Base-by-base conservation (phyloP, 306 rosid genomes). In the Inga laurina region DNA sequence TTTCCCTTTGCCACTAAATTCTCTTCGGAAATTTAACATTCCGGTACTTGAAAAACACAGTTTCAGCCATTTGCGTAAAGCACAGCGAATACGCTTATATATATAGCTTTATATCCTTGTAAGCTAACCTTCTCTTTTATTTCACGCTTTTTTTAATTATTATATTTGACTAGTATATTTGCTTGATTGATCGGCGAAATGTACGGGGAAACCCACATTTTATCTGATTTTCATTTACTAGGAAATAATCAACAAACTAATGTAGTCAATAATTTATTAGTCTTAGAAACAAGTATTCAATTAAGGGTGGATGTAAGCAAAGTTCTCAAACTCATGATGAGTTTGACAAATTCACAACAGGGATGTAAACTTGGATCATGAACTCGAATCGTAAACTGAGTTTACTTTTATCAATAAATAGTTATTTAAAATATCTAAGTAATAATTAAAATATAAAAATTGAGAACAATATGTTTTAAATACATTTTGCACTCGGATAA, bases 31-130 rank as follows among this genome's bases (percentile, higher is more conserved):
- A 68, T 16, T 85, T 52, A 7, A 54, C 74, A 21, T 24, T 12
- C 27, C 18, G 4, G 48, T 3, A 51, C 72, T 64, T 77, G 57
- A 10, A 44, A 27, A 59, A 54, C 59, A 72, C 39, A 68, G 56
- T 22, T 77, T 78, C 27, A 21, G 16, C 39, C 61, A 44, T 71
- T 10, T 56, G 11, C 61, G 44, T 41, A 43, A 75, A 32, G 80
- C 59, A 16, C 73, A 72, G 70, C 59, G 70, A 83, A 80, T 77
- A 74, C 30, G 81, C 70, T 73, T 10, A n/a, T 27, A 61, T 48
- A 67, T 32, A 64, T 71, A 19, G 66, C 19, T 34, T 16, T 34
- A 59, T 43, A 10, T 62, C 68, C 77, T 37, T 52, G 12, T 76
- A 49, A 1, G 43, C 43, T 6, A 39, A 21, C 62, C 62, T 72